These are phyloP conservation scores for Coemansia sp. DNA, from an alignment of 192 early-diverging fungal species.

Conservation along the genomic window DNA sequence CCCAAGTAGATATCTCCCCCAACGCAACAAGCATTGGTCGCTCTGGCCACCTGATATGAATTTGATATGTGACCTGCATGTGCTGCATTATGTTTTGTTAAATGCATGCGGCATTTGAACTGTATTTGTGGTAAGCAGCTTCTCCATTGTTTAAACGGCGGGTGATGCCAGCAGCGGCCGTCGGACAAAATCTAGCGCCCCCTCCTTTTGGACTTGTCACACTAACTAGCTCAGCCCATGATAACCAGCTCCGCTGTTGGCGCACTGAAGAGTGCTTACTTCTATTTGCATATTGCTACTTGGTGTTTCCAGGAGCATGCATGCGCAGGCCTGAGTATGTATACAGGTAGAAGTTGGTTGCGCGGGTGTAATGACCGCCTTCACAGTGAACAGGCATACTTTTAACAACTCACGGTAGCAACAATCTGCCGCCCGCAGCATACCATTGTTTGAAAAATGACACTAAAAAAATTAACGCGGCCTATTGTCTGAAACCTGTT, in stretches of 20 bases:
- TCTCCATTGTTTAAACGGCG: neutral
- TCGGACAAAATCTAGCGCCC: constrained; percentile 7
- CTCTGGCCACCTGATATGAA: constrained; percentile 15
- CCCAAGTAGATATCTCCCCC: neutral
- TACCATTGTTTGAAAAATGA: neutral
- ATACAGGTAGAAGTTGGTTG: neutral
- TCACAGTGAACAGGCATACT: neutral
- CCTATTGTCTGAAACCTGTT: neutral
- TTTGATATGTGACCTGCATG: constrained; percentile 18
- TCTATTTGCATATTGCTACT: too few species aligned
- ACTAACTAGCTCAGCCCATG: too few species aligned
- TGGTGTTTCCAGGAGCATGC: too few species aligned
- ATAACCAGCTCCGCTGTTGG: neutral
- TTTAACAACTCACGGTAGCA: neutral
- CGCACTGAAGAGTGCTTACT: neutral
- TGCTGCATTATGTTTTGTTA: constrained; percentile 4
- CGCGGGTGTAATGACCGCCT: neutral
- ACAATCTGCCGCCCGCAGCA: neutral
- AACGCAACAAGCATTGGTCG: neutral
- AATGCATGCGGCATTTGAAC: constrained; percentile 17
- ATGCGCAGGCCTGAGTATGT: too few species aligned
- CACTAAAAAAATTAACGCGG: constrained; percentile 2
- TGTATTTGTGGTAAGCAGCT: constrained; percentile 1
- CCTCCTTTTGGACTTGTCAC: neutral
- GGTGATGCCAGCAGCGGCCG: constrained; percentile 3